Percentiles rank a stretch among this genome's conserved stretches.
phyloP scores from a whole-genome alignment of 495 filamentous ascomycete genomes.

The Xylaria castorea region DNA sequence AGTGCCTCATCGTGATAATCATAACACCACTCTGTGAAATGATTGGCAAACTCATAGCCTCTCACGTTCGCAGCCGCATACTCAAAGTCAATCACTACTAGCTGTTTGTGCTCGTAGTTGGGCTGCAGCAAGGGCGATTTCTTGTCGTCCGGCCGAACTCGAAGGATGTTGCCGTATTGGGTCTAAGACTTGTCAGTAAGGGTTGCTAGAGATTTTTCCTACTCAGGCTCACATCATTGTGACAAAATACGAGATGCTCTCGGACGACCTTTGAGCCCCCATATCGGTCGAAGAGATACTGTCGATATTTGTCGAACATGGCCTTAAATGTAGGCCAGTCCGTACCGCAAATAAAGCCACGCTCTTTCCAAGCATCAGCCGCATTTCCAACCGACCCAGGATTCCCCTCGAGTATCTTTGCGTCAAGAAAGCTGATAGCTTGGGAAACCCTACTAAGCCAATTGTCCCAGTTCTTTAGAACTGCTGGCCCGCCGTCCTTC shows the following conservation, averaged over 20 bases:
- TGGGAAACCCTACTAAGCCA: constrained; percentile 85
- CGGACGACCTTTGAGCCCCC: constrained; percentile 70
- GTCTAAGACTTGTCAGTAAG: constrained; percentile 61
- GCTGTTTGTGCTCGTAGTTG: constrained; percentile 89
- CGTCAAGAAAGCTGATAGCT: constrained; percentile 78
- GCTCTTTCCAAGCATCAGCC: constrained; percentile 65
- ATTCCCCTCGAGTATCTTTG: constrained; percentile 55
- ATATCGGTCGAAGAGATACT: constrained; percentile 74
- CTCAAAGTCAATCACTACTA: constrained; percentile 98
- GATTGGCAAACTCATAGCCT: constrained; percentile 95
- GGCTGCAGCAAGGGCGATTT: constrained; percentile 86
- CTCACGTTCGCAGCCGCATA: constrained; percentile 90
- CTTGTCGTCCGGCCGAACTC: constrained; percentile 80
- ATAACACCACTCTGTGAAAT: constrained; percentile 99
- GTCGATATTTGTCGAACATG: constrained; percentile 78
- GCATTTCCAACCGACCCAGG: constrained; percentile 33
- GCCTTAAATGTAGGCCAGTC: constrained; percentile 81
- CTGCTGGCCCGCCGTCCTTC: constrained; percentile 75
- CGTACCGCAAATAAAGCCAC: constrained; percentile 82
- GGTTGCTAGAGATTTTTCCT: not conserved
- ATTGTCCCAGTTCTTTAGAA: constrained; percentile 94
- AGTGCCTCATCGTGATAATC: constrained; percentile 80
- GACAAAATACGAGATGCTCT: constrained; percentile 85
- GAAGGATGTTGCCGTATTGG: constrained; percentile 97
- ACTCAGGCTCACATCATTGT: constrained; percentile 82